A percentile compares a stretch with the other conserved stretches of the same genome.
phyloP scores from a whole-genome alignment of 495 filamentous ascomycete genomes.

The Podospora conica region DNA sequence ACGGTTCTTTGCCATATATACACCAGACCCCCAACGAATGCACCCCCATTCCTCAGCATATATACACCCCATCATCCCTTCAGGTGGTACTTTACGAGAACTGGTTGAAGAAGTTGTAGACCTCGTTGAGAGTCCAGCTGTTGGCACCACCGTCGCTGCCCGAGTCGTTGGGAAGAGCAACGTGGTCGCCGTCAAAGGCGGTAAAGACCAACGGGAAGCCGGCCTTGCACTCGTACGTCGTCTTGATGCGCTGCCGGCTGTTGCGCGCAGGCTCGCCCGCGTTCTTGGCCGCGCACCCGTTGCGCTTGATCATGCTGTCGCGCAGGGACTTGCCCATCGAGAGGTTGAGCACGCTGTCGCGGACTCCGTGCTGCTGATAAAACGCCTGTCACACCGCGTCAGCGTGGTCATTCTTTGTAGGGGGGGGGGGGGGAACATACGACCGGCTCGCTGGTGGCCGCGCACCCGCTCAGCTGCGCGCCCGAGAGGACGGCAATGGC shows the following conservation, averaged over 20 bases:
- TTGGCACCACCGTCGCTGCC: constrained; percentile 10
- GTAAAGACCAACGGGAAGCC: constrained; percentile 4
- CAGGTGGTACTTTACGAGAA: background rate
- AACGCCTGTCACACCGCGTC: background rate
- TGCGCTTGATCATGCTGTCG: constrained; percentile 36
- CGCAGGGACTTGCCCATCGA: constrained; percentile 29
- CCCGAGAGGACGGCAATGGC: constrained; percentile 38
- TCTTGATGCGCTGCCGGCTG: constrained; percentile 29
- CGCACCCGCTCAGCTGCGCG: constrained; percentile 24
- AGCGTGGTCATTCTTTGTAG: background rate
- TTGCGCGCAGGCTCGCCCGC: constrained; percentile 27
- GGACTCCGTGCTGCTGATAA: constrained; percentile 30
- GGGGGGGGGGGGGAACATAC: constrained; percentile 1
- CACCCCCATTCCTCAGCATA: background rate
- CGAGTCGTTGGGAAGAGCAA: constrained; percentile 8
- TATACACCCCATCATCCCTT: background rate
- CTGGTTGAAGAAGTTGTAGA: constrained; percentile 6
- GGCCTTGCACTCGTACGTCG: constrained; percentile 23
- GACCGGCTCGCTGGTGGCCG: constrained; percentile 32
- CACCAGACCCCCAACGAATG: background rate
- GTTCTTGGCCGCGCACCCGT: constrained; percentile 34
- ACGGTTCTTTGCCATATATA: background rate
- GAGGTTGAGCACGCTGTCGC: constrained; percentile 37
- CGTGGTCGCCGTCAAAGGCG: constrained; percentile 8
- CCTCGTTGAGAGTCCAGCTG: constrained; percentile 9